Evolutionary conservation across 345 rosid genomes (phyloP), one percentile per base, ranked within the genome.

Genomic region (Triadica sebifera): DNA sequence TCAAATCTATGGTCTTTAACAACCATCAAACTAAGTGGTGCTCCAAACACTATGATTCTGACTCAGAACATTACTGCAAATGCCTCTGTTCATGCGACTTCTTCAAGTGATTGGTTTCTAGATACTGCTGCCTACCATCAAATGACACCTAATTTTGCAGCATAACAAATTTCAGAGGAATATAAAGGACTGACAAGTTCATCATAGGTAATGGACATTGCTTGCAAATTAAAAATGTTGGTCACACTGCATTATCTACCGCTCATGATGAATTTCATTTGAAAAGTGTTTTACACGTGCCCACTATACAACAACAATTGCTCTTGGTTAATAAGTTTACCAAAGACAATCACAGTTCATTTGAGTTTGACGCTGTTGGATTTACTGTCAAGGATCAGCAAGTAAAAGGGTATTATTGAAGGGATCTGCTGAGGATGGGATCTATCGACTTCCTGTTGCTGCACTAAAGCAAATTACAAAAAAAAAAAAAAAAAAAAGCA

Each of bases 201-300:
- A 8, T 9, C 1, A 41, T 64, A 64, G 51, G 68, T 38, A 64
- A 64, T 64, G 68, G 68, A 0, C n/a, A 6, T 16, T 22, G 49
- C 6, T 17, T 64, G 9, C 25, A 34, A 4, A 64, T 64, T 37
- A 6, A n/a, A n/a, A n/a, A n/a, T n/a, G n/a, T n/a, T n/a, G n/a
- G n/a, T n/a, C n/a, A n/a, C n/a, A n/a, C n/a, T 3, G 6, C 24
- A 39, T 3, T 25, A 16, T 16, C 20, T 8, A 29, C 41, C 15
- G 22, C 2, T 17, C 6, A 4, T 19, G 17, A 4, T 39, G 1
- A 41, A 15, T 19, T 38, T 16, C 15, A 64, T 64, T 17, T 64
- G 12, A 38, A n/a, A 15, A 64, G 39, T 39, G 49, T 64, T 38
- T 37, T 64, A 10, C 68, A 64, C 39, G 68, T 64, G 38, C 68